These are phyloP conservation scores for Suhomyces panamericanus DNA, from an alignment of 1,139 yeast genomes.

Conservation along the genomic window DNA sequence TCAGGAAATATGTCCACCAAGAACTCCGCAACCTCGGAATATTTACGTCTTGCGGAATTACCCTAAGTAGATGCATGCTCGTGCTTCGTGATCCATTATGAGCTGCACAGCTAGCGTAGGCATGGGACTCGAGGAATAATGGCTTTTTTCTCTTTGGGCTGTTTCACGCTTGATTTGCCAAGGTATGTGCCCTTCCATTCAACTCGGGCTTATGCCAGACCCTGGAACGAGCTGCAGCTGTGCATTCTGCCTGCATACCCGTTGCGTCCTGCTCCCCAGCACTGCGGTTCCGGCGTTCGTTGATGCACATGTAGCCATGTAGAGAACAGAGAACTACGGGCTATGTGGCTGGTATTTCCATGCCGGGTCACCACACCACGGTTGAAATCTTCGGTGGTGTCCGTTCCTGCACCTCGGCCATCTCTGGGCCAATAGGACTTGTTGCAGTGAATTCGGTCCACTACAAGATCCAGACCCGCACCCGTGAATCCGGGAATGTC, in stretches of 20 bases:
- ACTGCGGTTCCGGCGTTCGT: background rate
- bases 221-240: background rate
- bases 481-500: too few relatives aligned
- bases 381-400: too few relatives aligned
- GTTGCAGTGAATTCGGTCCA: too few relatives aligned
- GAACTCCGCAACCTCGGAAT: background rate
- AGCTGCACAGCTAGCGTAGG: background rate
- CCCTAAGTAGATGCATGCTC: background rate
- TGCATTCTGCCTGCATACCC: background rate
- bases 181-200: constrained; percentile 4
- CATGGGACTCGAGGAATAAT: background rate
- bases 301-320: background rate
- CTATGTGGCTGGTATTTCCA: background rate
- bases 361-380: too few relatives aligned
- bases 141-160: background rate
- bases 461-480: too few relatives aligned
- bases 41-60: background rate
- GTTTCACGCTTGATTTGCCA: background rate
- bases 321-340: background rate
- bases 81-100: background rate
- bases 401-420: too few relatives aligned
- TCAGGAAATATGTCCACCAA: constrained; percentile 4
- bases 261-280: background rate
- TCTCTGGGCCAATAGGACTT: too few relatives aligned
- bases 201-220: background rate